Percentiles rank a stretch among this genome's conserved stretches.
Conservation (phyloP, 1,284 basidiomycete species). For the Irpex sp. region DNA sequence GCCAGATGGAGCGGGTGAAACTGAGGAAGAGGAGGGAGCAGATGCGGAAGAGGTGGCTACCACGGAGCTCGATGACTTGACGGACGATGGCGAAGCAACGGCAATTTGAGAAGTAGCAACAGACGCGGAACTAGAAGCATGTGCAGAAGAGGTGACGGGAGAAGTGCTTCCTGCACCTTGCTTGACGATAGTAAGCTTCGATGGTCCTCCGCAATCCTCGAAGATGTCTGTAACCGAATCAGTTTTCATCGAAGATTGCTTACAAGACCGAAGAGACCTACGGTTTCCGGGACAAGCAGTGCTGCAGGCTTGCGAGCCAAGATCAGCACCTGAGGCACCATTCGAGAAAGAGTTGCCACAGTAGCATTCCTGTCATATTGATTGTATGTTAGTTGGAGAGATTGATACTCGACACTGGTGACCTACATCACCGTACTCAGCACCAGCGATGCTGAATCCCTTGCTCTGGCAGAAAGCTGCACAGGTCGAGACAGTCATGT, state of each 20-base stretch:
- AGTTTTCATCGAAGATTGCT: background rate
- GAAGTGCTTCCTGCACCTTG: slow-evolving; percentile 10
- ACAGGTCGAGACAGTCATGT: slow-evolving; percentile 23
- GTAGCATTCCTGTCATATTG: slow-evolving; percentile 22
- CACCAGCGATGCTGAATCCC: slow-evolving; percentile 23
- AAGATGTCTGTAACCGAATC: slow-evolving; percentile 5
- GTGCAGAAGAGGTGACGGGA: slow-evolving; percentile 7
- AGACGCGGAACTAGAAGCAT: slow-evolving; percentile 12
- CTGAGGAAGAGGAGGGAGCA: slow-evolving; percentile 1
- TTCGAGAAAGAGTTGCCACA: slow-evolving; percentile 26
- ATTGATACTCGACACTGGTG: background rate
- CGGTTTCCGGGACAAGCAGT: slow-evolving; percentile 23
- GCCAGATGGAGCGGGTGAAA: slow-evolving; percentile 3
- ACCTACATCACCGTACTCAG: slow-evolving; percentile 20
- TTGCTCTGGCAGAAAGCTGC: slow-evolving; percentile 23
- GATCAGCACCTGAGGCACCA: slow-evolving; percentile 20
- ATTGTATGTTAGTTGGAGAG: background rate
- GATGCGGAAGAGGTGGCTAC: background rate
- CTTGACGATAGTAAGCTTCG: slow-evolving; percentile 20
- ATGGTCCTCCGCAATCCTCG: slow-evolving; percentile 26
- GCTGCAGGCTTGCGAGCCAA: slow-evolving; percentile 22
- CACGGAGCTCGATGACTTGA: background rate
- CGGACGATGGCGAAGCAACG: slow-evolving; percentile 9
- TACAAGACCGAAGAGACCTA: slow-evolving; percentile 11
- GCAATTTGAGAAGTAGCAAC: slow-evolving; percentile 11